Percentiles rank a stretch among this genome's conserved stretches.
phyloP scores from a whole-genome alignment of 352 stramenopile species.

The Aphanomyces invadans region DNA sequence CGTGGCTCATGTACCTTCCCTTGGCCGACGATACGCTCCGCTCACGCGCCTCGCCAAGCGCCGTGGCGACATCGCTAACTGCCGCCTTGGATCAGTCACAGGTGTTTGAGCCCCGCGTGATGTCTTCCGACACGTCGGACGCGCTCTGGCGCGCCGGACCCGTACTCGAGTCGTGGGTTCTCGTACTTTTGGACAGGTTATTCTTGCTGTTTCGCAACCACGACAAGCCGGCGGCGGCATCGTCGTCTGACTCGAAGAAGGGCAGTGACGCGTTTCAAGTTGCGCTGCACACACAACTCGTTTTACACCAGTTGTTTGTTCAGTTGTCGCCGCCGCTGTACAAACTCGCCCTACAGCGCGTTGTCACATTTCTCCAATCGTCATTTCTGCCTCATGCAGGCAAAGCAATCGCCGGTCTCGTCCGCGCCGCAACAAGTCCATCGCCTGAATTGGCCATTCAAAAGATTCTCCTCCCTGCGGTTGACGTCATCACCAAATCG shows the following conservation, averaged over 20 bases:
- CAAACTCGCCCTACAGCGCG: slow-evolving; percentile 36
- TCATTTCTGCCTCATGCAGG: slow-evolving; percentile 37
- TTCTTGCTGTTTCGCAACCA: slow-evolving; percentile 43
- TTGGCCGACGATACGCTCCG: slow-evolving; percentile 60
- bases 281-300: slow-evolving; percentile 13
- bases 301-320: slow-evolving; percentile 38
- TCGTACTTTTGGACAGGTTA: slow-evolving; percentile 52
- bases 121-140: slow-evolving; percentile 35
- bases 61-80: slow-evolving; percentile 34
- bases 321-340: slow-evolving; percentile 64
- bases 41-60: slow-evolving; percentile 26
- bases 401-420: slow-evolving; percentile 46
- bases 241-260: no score
- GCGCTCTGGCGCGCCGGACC: slow-evolving; percentile 51
- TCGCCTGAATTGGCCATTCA: slow-evolving; percentile 1
- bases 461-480: slow-evolving; percentile 8
- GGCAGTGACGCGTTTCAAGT: slow-evolving; percentile 19
- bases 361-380: slow-evolving; percentile 44
- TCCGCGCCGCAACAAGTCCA: slow-evolving; percentile 28
- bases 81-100: slow-evolving; percentile 38
- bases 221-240: slow-evolving; percentile 1
- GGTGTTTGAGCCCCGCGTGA: slow-evolving; percentile 36
- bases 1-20: slow-evolving; percentile 57
- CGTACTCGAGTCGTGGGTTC: slow-evolving; percentile 57
- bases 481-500: not conserved